Evolutionary conservation across 2,329 filamentous ascomycete genomes (phyloP), one percentile per base, ranked within the genome.

Genomic region (Clonostachys byssicola): DNA sequence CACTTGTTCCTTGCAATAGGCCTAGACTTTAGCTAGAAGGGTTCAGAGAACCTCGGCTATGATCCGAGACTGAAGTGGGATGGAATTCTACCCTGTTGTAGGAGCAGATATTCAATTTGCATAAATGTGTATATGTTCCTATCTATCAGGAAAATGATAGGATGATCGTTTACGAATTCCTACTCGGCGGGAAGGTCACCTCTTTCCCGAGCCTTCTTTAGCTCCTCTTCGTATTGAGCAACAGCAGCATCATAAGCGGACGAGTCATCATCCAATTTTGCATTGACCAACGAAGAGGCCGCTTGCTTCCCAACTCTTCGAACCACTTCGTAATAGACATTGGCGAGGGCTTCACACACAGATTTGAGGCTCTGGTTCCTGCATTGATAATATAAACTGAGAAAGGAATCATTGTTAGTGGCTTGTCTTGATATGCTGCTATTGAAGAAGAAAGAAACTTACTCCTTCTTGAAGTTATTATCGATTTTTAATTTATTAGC

Each of bases 401-500:
- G 44, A 7, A 23, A 30, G 23, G 23, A 8, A 30, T 30, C 23
- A 3, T 6, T 12, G 16, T n/a, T 44, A 17, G 17, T 13, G 34
- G n/a, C 3, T 16, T 23, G 3, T 10, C 8, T 34, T 30, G 9
- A 30, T 36, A 34, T 13, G 8, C 13, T 14, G 16, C 5, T 9
- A 17, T 16, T 14, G 40, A 42, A 42, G 16, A 10, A 42, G 6
- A 30, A 14, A 16, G 8, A 2, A 7, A 51, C 59, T 20, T 45
- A 66, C 63, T 67, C 64, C 4, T 52, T 51, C 50, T 63, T 62
- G 56, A 76, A 74, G 20, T 70, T 68, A 43, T 56, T 50, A 47
- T 75, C 47, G 36, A 49, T 49, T 4, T 34, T 16, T 12, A 46
- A 36, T 44, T 49, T 49, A 41, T 38, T 46, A 23, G 17, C 47